These are phyloP conservation scores for Hirschioporus abietinus DNA, from an alignment of 768 basidiomycete species.

Conservation along the genomic window DNA sequence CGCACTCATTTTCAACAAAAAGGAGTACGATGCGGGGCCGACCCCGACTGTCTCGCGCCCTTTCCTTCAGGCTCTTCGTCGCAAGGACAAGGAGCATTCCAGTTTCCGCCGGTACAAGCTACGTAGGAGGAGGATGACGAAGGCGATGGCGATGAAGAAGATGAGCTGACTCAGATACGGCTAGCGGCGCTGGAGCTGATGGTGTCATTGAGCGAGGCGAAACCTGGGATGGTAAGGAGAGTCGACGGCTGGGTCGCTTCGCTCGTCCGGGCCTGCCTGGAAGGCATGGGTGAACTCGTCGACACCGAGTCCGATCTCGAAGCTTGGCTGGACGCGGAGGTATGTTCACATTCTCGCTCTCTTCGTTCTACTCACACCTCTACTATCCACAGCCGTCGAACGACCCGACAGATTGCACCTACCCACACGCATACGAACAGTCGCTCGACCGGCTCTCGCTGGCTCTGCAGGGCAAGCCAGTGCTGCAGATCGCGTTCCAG, in stretches of 20 bases:
- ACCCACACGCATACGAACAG: slow-evolving; percentile 78
- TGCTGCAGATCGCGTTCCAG: slow-evolving; percentile 77
- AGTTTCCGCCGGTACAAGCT: slow-evolving; percentile 32
- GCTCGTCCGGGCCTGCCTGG: slow-evolving; percentile 70
- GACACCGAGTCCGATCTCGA: slow-evolving; percentile 42
- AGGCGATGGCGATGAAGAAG: slow-evolving; percentile 38
- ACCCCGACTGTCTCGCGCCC: slow-evolving; percentile 47
- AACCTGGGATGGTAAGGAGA: slow-evolving; percentile 61
- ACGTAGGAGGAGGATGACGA: slow-evolving; percentile 26
- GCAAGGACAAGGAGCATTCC: slow-evolving; percentile 28
- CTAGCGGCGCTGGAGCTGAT: slow-evolving; percentile 79
- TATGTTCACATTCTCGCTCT: slow-evolving; percentile 33
- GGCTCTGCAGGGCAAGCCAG: slow-evolving; percentile 68
- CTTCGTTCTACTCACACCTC: slow-evolving; percentile 5
- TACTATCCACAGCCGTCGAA: slow-evolving; percentile 47
- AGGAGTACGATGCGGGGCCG: slow-evolving; percentile 38
- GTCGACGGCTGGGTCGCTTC: slow-evolving; percentile 66
- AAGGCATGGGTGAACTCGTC: slow-evolving; percentile 78
- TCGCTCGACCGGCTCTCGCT: slow-evolving; percentile 76
- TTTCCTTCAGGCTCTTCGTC: slow-evolving; percentile 24
- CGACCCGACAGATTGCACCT: slow-evolving; percentile 51
- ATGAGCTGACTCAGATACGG: slow-evolving; percentile 65
- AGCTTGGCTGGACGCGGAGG: slow-evolving; percentile 71
- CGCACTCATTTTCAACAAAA: slow-evolving; percentile 60
- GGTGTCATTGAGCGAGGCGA: slow-evolving; percentile 73